Evolutionary conservation across 768 basidiomycete species (phyloP), one percentile per base, ranked within the genome.

Genomic region (Xanthoconium purpureum): DNA sequence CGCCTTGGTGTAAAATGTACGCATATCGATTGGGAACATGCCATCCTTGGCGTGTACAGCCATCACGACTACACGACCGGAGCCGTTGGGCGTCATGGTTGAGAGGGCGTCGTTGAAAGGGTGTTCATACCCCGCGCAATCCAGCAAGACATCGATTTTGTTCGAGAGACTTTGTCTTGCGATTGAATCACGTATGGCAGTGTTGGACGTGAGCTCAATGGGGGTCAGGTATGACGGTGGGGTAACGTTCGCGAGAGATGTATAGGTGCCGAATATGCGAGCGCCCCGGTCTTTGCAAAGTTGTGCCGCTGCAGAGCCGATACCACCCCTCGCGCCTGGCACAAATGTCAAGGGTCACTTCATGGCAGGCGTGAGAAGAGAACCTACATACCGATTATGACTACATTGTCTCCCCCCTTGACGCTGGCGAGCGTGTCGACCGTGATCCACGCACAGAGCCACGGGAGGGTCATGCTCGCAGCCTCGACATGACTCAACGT

Each of bases 361-460:
- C 8, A 14, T n/a, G 32, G 20, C 1, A 35, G 9, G 10, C 13
- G 0, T 14, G 32, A 24, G 39, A 13, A 28, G 7, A 15, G 46
- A 17, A 32, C 13, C 5, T 9, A 33, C 62, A 12, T 24, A 68
- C 71, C 71, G 28, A 72, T 65, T 54, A 72, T 73, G 45, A 72
- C 36, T 6, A 74, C 69, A 39, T 71, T 73, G 30, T 72, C 71
- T 13, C 67, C 72, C 18, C 61, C 13, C 45, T 70, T 73, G 47
- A 74, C 64, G 10, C 66, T 57, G 18, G 71, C 71, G 14, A 74
- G 72, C 15, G 62, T 72, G 11, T 74, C 58, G 13, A 72, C 70
- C 1, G 71, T 72, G 61, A 74, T 74, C 73, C 73, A 72, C 8
- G 73, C 73, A 50, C 71, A 72, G 28, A 73, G 61, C 71, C 72